phyloP scores from a whole-genome alignment of 2,329 filamentous ascomycete species.

The Colletotrichum sp. region DNA sequence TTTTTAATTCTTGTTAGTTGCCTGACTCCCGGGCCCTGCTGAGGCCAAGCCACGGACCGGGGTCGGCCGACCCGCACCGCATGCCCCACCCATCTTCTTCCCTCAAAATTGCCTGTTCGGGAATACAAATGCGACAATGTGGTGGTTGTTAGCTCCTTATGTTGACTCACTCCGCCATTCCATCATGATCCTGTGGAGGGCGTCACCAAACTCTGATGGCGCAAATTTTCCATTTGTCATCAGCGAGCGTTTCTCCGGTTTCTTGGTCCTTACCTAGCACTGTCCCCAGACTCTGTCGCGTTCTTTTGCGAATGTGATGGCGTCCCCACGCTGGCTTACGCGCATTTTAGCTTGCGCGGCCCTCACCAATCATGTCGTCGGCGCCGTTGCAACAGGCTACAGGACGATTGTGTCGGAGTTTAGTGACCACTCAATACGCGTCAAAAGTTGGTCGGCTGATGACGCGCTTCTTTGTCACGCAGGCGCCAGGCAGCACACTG shows the following conservation, averaged over 20 bases:
- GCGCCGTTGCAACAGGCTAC: background rate
- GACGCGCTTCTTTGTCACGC: background rate
- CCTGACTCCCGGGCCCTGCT: background rate
- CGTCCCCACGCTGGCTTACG: background rate
- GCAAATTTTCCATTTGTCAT: background rate
- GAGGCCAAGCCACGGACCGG: background rate
- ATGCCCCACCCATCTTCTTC: background rate
- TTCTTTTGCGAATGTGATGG: background rate
- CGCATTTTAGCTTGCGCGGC: background rate
- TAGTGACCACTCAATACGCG: background rate
- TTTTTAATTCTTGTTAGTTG: background rate
- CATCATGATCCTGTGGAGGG: background rate
- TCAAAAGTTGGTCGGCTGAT: slow-evolving; percentile 1
- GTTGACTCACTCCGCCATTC: background rate
- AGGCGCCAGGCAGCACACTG: background rate
- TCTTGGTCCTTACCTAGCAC: background rate
- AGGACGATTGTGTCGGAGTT: background rate
- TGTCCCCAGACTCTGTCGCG: background rate
- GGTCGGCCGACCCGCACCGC: background rate
- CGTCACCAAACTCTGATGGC: background rate
- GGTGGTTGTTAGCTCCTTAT: background rate
- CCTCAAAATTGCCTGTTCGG: background rate
- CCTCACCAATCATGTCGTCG: background rate
- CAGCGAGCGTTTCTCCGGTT: background rate
- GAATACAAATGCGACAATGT: slow-evolving; percentile 1